phyloP scores from a whole-genome alignment of 2,329 filamentous ascomycete genomes.

The Fusarium bactridioides region DNA sequence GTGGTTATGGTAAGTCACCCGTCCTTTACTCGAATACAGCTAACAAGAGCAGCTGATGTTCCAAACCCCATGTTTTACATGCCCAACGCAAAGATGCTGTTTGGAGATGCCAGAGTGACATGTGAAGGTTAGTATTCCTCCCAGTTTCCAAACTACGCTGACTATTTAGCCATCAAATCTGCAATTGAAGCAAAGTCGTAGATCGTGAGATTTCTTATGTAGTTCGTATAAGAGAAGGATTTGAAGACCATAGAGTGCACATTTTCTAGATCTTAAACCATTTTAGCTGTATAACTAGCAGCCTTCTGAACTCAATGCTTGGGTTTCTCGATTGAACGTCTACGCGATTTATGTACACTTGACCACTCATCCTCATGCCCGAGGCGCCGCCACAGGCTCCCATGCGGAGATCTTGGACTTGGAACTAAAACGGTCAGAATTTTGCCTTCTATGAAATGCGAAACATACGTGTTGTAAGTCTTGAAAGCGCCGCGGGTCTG shows the following conservation, averaged over 20 bases:
- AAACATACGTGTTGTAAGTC: conserved; percentile 93
- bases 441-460: accelerated
- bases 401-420: conserved; percentile 64
- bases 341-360: conserved; percentile 43
- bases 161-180: conserved; percentile 51
- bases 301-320: conserved; percentile 25
- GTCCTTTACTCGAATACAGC: background rate
- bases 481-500: conserved; percentile 82
- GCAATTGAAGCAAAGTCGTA: conserved; percentile 48
- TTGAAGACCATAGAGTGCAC: conserved; percentile 33
- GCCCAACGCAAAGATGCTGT: conserved; percentile 89
- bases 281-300: conserved; percentile 9
- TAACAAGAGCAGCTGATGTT: conserved; percentile 71
- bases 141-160: conserved; percentile 11
- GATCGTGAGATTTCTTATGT: conserved; percentile 18
- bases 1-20: conserved; percentile 74
- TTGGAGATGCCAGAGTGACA: conserved; percentile 85
- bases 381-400: conserved; percentile 55
- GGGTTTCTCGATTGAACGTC: conserved; percentile 26
- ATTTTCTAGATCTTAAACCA: conserved; percentile 33
- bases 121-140: conserved; percentile 73
- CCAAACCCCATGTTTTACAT: conserved; percentile 95
- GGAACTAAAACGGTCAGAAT: conserved; percentile 48
- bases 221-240: conserved; percentile 18
- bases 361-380: conserved; percentile 40